Evolutionary conservation across 164 flowering plant genomes (phyloP), one percentile per base, ranked within the genome.

Genomic region (Macadamia integrifolia): DNA sequence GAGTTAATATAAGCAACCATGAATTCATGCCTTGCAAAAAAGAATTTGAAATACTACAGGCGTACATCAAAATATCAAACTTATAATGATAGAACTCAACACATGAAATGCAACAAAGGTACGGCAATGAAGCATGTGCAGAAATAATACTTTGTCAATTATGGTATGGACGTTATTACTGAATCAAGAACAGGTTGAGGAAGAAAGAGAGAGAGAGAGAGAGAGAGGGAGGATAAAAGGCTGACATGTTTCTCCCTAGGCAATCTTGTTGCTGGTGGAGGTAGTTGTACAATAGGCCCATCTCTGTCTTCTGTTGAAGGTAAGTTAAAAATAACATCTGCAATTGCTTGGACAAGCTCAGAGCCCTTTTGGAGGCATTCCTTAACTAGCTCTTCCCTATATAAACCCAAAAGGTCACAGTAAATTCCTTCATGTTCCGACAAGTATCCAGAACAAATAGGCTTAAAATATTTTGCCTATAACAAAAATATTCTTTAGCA

Each of bases 161-260:
- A 8, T 3, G 13, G 48, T 46, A 46, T 11, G 7, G 3, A 46
- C 1, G 13, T 46, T 9, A 46, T 23, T 46, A 11, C 13, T 46
- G 50, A 35, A 46, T 9, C 50, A 46, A 46, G 50, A 9, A 46
- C 12, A 46, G 50, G 50, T 46, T 46, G 50, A 8, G 7, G 8
- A 46, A 46, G 23, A 23, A 0, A 23, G 23, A 23, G 23, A 23
- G 23, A 23, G 23, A 23, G 23, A 23, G 23, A 23, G 23, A 23
- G 23, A 23, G 23, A 23, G 23, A 23, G 23, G 0, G 23, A 23
- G 23, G 23, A 11, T 46, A 66, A 65, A 66, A 13, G 44, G 44
- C 88, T 74, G 86, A 89, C 98, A 77, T 76, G 97, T 80, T 94
- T 94, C 76, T 81, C 88, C 71, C 97, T 85, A 18, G 95, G 97